A percentile compares a stretch with the other conserved stretches of the same genome.
phyloP scores from a whole-genome alignment of 768 basidiomycete species.

The Porphyrellus cyaneotinctus region DNA sequence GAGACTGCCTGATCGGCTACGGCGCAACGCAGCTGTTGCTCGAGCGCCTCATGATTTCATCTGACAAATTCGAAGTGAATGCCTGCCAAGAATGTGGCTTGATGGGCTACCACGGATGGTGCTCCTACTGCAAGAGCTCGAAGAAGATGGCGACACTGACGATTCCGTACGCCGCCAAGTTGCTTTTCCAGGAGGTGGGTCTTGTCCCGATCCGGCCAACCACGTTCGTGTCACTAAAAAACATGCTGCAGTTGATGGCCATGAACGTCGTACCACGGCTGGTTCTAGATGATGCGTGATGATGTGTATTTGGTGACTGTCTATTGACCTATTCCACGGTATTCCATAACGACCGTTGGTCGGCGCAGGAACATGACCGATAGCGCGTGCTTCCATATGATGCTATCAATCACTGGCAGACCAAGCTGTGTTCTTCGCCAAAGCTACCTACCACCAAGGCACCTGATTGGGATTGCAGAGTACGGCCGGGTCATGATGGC shows the following conservation, averaged over 20 bases:
- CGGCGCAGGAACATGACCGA: conserved; percentile 4
- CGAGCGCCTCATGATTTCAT: conserved; percentile 98
- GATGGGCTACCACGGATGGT: conserved; percentile 95
- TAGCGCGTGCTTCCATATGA: not conserved
- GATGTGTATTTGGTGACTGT: not conserved
- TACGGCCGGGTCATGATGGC: conserved; percentile 17
- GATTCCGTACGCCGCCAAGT: conserved; percentile 94
- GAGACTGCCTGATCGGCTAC: conserved; percentile 96
- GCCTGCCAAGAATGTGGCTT: conserved; percentile 93
- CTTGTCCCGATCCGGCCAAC: not conserved
- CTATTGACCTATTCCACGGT: not conserved
- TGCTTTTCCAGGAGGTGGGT: conserved; percentile 84
- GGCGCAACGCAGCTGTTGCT: conserved; percentile 96
- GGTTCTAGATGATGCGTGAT: conserved; percentile 74
- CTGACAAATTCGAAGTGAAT: conserved; percentile 96
- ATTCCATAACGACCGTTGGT: conserved; percentile 4
- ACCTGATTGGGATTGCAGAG: not conserved
- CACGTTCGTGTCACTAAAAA: conserved; percentile 1
- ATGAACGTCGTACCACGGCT: conserved; percentile 95
- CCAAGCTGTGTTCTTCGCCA: conserved; percentile 9
- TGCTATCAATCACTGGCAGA: not conserved
- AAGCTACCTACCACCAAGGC: not conserved
- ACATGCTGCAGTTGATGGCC: conserved; percentile 70
- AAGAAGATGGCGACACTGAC: conserved; percentile 94
- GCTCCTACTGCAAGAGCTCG: conserved; percentile 96